Percentiles rank a stretch among this genome's conserved stretches.
These are phyloP conservation scores for Cryptococcus sp. DNA, from an alignment of 1,284 basidiomycete genomes.

Conservation along the genomic window DNA sequence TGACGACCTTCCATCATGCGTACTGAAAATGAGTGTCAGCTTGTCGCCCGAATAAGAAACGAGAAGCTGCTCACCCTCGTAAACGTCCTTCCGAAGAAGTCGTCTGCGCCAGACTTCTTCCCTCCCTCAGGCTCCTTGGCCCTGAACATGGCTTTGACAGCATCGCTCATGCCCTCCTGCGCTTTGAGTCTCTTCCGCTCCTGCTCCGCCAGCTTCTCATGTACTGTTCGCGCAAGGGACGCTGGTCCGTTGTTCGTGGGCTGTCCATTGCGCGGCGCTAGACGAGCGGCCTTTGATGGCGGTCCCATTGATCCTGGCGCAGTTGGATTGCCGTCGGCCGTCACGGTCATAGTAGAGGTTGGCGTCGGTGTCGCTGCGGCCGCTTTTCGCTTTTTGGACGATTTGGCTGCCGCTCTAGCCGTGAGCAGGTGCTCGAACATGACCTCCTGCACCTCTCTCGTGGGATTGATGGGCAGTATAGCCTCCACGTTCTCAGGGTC, in stretches of 20 bases:
- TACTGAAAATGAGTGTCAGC: constrained; percentile 21
- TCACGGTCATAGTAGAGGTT: neutral
- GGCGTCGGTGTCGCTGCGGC: neutral
- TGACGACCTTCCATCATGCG: constrained; percentile 4
- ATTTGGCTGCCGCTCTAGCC: constrained; percentile 42
- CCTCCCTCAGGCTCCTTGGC: constrained; percentile 35
- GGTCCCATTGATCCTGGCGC: neutral
- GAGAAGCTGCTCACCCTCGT: constrained; percentile 47
- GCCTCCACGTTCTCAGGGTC: constrained; percentile 30
- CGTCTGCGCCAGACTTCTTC: constrained; percentile 37
- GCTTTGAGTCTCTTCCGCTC: constrained; percentile 50
- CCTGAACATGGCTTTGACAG: constrained; percentile 53
- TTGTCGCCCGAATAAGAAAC: neutral
- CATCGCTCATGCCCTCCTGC: constrained; percentile 53
- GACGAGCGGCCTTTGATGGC: neutral
- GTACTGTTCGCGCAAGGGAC: constrained; percentile 33
- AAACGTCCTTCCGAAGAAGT: constrained; percentile 55
- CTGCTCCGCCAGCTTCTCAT: constrained; percentile 50
- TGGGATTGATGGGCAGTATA: constrained; percentile 49
- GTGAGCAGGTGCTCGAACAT: constrained; percentile 43
- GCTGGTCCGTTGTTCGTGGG: constrained; percentile 6
- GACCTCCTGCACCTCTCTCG: constrained; percentile 42
- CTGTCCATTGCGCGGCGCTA: constrained; percentile 3
- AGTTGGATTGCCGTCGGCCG: constrained; percentile 3
- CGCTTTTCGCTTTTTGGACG: constrained; percentile 44